Conservation (phyloP, 176 grass and related monocot species). For the Carex myosuroides region DNA sequence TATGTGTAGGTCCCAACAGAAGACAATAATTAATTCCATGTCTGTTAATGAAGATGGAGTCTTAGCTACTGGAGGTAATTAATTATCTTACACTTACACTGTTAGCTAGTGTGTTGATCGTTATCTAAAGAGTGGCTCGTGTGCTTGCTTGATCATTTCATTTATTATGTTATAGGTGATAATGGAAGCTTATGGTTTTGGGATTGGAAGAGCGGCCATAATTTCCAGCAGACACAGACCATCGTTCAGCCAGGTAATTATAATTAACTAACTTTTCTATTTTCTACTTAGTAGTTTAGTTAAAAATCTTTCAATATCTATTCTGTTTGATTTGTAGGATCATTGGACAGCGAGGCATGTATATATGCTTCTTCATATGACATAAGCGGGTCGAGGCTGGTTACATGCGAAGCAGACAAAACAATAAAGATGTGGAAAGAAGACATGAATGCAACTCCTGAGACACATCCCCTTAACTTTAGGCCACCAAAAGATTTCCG, state of each 20-base stretch:
- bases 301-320: too few species aligned
- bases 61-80: slow-evolving; percentile 82
- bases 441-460: slow-evolving; percentile 62
- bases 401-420: slow-evolving; percentile 90
- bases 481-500: slow-evolving; percentile 91
- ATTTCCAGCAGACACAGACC: slow-evolving; percentile 92
- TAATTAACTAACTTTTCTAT: neutral
- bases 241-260: slow-evolving; percentile 90
- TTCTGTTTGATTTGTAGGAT: slow-evolving; percentile 37
- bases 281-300: neutral
- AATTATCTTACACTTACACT: neutral
- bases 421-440: slow-evolving; percentile 99
- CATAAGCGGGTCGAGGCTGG: slow-evolving; percentile 67
- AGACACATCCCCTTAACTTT: slow-evolving; percentile 86
- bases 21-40: slow-evolving; percentile 97
- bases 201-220: slow-evolving; percentile 99
- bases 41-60: slow-evolving; percentile 97
- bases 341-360: slow-evolving; percentile 89
- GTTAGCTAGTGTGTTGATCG: neutral
- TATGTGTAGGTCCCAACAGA: slow-evolving; percentile 74
- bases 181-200: slow-evolving; percentile 99
- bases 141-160: too few species aligned
- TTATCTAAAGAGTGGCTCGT: too few species aligned
- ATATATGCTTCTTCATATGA: slow-evolving; percentile 93
- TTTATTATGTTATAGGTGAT: slow-evolving; percentile 32